Evolutionary conservation across 163 green algal genomes (phyloP), one percentile per base, ranked within the genome.

Genomic region (Chloromonas sp.): DNA sequence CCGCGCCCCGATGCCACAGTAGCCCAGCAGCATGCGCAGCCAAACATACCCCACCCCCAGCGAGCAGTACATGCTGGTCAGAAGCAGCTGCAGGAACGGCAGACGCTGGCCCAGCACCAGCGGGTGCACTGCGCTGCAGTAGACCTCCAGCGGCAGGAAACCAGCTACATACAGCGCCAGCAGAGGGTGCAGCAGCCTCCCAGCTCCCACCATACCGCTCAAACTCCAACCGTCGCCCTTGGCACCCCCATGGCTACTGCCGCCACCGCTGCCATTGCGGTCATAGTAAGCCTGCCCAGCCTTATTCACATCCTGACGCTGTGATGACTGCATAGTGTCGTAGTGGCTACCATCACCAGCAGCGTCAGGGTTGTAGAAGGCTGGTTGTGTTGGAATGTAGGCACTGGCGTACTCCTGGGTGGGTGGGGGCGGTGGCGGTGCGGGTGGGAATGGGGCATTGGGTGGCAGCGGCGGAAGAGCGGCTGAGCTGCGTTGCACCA

Each of bases 1-100:
- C 36, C 36, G 36, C 36, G 36, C 36, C 36, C 36, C 36, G 36
- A 36, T 36, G 36, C 36, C 36, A 36, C 36, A 36, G 36, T 36
- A 74, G 5, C 66, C 66, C 11, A 74, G 66, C 78, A 82, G 78
- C 80, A 93, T 90, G 14, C 86, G 82, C 2, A 15, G 79, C 92
- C 92, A 96, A 15, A 87, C 84, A 58, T 70, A 85, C 61, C 86
- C 61, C 81, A 95, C 82, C 3, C 92, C 94, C 11, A 93, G 1
- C 0, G 91, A 89, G 88, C 92, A 95, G 88, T 95, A 96, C 71
- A 94, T 77, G 14, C 94, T 98, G 15, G 91, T 94, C 36, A 97
- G 84, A 89, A 98, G 93, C 71, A 99, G 91, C 0, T 96, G 96
- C 77, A 97, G 84, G 85, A 99, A 99, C 1, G 93, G 93, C 81